Evolutionary conservation across 129 eudicot species (phyloP).

Genomic region (Pulicaria dysenterica): DNA sequence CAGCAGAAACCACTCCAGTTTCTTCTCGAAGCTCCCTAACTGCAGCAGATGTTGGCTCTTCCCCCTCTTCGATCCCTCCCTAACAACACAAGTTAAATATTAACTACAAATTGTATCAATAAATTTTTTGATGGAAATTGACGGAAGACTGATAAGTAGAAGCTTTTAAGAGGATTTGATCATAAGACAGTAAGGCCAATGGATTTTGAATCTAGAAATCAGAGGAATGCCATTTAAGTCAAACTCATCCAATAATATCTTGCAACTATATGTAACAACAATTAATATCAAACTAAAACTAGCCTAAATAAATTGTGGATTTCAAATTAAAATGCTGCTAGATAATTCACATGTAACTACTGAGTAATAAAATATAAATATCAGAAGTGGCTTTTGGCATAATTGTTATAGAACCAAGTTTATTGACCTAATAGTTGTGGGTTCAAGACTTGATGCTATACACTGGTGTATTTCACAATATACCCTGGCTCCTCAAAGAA

Average conservation of each 20-base stretch:
- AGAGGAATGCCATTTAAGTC: neutral
- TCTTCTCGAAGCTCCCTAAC: slow-evolving; percentile 90
- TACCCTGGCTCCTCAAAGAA: neutral
- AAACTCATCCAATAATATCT: slow-evolving; percentile 2
- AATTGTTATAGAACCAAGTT: too few relatives aligned
- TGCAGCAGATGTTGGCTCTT: slow-evolving; percentile 87
- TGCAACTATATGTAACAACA: neutral
- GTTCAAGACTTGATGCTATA: neutral
- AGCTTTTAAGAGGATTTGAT: slow-evolving; percentile 16
- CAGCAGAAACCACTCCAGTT: slow-evolving; percentile 92
- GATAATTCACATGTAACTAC: neutral
- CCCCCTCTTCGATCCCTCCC: slow-evolving; percentile 99
- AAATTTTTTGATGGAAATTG: slow-evolving; percentile 7
- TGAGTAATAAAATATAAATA: neutral
- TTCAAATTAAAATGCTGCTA: slow-evolving; percentile 7
- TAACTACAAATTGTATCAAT: neutral
- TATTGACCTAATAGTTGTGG: slow-evolving; percentile 4
- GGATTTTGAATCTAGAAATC: neutral
- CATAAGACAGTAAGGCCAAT: neutral
- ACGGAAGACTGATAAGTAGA: neutral
- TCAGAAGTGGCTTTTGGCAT: neutral
- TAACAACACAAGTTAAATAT: slow-evolving; percentile 13
- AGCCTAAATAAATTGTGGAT: neutral
- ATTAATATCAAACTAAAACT: neutral
- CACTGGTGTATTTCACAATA: neutral